Evolutionary conservation across 2,329 filamentous ascomycete genomes (phyloP).

Genomic region (Penicillium janthinellum): DNA sequence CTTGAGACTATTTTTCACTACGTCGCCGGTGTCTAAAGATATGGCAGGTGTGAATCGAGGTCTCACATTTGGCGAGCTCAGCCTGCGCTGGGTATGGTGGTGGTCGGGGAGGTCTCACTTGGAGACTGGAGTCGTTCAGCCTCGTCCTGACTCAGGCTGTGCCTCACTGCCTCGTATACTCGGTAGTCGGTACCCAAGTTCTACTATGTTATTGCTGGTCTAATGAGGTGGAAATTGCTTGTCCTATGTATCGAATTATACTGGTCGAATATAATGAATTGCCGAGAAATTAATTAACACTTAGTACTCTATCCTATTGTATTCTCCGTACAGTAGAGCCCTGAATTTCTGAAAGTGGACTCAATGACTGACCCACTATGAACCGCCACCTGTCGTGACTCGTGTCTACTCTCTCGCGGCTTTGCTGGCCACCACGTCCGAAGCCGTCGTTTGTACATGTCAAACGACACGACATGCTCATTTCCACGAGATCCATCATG

Average conservation of each 20-base stretch:
- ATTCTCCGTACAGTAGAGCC: not conserved
- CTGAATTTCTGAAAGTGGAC: not conserved
- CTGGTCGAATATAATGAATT: not conserved
- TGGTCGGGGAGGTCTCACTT: not conserved
- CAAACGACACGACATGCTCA: not conserved
- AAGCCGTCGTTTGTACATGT: not conserved
- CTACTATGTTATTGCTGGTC: too few relatives aligned
- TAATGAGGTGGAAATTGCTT: not conserved
- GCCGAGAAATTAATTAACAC: not conserved
- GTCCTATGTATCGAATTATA: not conserved
- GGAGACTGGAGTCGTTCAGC: too few relatives aligned
- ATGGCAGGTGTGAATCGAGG: conserved; percentile 1
- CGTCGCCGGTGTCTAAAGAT: not conserved
- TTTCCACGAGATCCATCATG: not conserved
- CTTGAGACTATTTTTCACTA: too few relatives aligned
- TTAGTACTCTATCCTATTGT: not conserved
- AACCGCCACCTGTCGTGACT: not conserved
- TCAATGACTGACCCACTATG: not conserved
- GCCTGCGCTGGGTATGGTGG: conserved; percentile 2
- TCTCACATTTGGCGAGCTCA: not conserved
- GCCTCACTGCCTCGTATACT: too few relatives aligned
- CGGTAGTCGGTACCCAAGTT: too few relatives aligned
- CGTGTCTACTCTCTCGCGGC: not conserved
- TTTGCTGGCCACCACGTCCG: not conserved
- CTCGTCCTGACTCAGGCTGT: too few relatives aligned